Percentiles rank a stretch among this genome's conserved stretches.
Conservation (phyloP, 2,329 filamentous ascomycete species). For the Mariannaea elegans region DNA sequence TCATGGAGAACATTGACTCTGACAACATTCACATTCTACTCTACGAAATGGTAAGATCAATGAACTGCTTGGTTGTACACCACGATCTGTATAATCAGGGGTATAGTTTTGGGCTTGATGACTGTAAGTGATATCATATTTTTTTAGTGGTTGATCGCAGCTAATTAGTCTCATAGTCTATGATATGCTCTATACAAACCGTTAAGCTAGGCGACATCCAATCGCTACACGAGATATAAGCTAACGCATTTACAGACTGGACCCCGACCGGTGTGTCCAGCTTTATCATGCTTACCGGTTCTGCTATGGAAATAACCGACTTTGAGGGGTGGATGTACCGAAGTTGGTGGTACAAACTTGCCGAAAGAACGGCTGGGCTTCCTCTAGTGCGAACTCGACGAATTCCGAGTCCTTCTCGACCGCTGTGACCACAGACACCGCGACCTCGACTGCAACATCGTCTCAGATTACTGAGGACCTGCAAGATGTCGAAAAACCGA, state of each 20-base stretch:
- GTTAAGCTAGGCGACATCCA: neutral
- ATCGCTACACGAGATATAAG: too few relatives aligned
- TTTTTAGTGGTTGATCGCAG: neutral
- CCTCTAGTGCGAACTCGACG: neutral
- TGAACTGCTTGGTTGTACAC: accelerated
- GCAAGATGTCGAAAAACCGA: neutral
- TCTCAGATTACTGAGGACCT: neutral
- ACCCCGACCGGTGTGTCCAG: slow-evolving; percentile 50
- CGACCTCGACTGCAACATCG: neutral
- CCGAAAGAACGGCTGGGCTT: slow-evolving; percentile 38
- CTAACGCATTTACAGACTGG: slow-evolving; percentile 48
- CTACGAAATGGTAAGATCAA: slow-evolving; percentile 49
- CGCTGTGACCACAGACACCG: neutral
- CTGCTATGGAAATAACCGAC: slow-evolving; percentile 52
- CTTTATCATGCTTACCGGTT: slow-evolving; percentile 57
- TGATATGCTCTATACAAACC: slow-evolving; percentile 11
- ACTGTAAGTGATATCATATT: slow-evolving; percentile 37
- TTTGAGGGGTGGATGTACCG: slow-evolving; percentile 59
- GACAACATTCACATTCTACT: slow-evolving; percentile 55
- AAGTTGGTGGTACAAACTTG: slow-evolving; percentile 54
- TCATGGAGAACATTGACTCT: slow-evolving; percentile 49
- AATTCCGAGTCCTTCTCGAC: neutral
- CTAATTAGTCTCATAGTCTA: slow-evolving; percentile 25
- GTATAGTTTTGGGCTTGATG: slow-evolving; percentile 53
- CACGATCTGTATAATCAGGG: slow-evolving; percentile 26